Conservation (phyloP, 768 basidiomycete species). For the Galerina marginata region DNA sequence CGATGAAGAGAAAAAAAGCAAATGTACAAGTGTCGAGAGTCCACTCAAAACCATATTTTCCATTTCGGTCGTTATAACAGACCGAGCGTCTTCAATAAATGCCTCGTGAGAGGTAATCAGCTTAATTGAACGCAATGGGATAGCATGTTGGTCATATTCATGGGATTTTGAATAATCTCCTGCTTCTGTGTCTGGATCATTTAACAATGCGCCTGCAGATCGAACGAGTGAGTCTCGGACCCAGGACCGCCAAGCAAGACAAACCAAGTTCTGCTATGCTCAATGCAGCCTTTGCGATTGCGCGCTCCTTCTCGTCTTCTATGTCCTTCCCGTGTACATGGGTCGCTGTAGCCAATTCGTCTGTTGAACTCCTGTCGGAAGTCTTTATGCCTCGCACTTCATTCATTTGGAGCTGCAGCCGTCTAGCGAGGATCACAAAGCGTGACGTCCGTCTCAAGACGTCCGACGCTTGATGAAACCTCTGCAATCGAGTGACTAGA, state of each 20-base stretch:
- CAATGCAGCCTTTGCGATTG: slow-evolving; percentile 92
- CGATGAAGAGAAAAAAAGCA: slow-evolving; percentile 1
- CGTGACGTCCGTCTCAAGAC: slow-evolving; percentile 83
- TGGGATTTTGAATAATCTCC: slow-evolving; percentile 17
- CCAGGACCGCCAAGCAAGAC: slow-evolving; percentile 31
- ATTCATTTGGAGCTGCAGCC: slow-evolving; percentile 85
- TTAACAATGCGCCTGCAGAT: slow-evolving; percentile 54
- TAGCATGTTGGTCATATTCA: slow-evolving; percentile 21
- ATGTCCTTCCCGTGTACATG: slow-evolving; percentile 39
- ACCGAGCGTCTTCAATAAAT: slow-evolving; percentile 73
- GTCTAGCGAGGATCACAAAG: slow-evolving; percentile 81
- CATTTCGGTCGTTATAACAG: slow-evolving; percentile 84
- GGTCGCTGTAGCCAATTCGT: slow-evolving; percentile 26
- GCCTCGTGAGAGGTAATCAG: slow-evolving; percentile 73
- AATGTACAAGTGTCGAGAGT: slow-evolving; percentile 68
- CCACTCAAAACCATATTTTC: slow-evolving; percentile 87
- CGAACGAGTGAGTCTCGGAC: neutral
- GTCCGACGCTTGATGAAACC: slow-evolving; percentile 84
- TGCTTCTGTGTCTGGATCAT: slow-evolving; percentile 39
- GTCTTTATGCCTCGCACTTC: slow-evolving; percentile 54
- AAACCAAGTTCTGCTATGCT: slow-evolving; percentile 89
- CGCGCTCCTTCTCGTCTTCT: slow-evolving; percentile 85
- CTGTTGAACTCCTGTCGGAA: slow-evolving; percentile 18
- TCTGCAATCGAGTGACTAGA: slow-evolving; percentile 75
- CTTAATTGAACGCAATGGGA: slow-evolving; percentile 76